These are phyloP conservation scores for Harringtonia lauricola DNA, from an alignment of 2,329 filamentous ascomycete species.

Conservation along the genomic window DNA sequence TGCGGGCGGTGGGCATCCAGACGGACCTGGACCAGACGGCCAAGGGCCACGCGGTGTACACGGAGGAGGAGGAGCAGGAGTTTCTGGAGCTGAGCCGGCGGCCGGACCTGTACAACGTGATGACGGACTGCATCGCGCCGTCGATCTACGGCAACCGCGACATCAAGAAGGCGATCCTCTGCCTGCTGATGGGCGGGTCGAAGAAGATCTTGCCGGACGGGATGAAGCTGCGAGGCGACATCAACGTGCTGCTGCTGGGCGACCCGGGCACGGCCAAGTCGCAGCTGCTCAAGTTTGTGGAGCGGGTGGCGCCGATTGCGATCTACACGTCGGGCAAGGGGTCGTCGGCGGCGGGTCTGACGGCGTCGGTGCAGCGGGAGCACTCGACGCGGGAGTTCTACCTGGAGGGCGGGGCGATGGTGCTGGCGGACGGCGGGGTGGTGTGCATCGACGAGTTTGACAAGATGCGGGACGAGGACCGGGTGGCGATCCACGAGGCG, in stretches of 20 bases:
- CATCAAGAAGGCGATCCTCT: slow-evolving; percentile 96
- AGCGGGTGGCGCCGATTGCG: slow-evolving; percentile 90
- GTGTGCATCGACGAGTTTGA: slow-evolving; percentile 99
- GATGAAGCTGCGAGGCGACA: slow-evolving; percentile 95
- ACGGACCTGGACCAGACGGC: slow-evolving; percentile 82
- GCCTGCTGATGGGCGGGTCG: slow-evolving; percentile 83
- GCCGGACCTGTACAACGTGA: slow-evolving; percentile 83
- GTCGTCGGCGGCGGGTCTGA: slow-evolving; percentile 93
- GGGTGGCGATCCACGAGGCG: slow-evolving; percentile 96
- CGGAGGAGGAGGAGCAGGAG: slow-evolving; percentile 94
- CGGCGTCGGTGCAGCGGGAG: slow-evolving; percentile 91
- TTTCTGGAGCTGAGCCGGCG: slow-evolving; percentile 83
- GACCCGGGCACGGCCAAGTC: slow-evolving; percentile 98
- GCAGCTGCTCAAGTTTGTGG: slow-evolving; percentile 92
- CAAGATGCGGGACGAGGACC: slow-evolving; percentile 98
- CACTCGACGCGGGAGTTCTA: slow-evolving; percentile 91
- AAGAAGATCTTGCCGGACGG: slow-evolving; percentile 97
- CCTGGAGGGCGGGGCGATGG: slow-evolving; percentile 96
- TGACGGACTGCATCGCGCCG: slow-evolving; percentile 87
- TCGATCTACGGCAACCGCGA: slow-evolving; percentile 94
- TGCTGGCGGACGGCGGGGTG: slow-evolving; percentile 89
- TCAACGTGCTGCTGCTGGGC: slow-evolving; percentile 92
- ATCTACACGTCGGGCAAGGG: slow-evolving; percentile 99
- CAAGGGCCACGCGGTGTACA: slow-evolving; percentile 74
- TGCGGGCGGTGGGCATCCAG: slow-evolving; percentile 85